Evolutionary conservation across 2,329 filamentous ascomycete species (phyloP).

Genomic region (Aspergillus carbonarius): DNA sequence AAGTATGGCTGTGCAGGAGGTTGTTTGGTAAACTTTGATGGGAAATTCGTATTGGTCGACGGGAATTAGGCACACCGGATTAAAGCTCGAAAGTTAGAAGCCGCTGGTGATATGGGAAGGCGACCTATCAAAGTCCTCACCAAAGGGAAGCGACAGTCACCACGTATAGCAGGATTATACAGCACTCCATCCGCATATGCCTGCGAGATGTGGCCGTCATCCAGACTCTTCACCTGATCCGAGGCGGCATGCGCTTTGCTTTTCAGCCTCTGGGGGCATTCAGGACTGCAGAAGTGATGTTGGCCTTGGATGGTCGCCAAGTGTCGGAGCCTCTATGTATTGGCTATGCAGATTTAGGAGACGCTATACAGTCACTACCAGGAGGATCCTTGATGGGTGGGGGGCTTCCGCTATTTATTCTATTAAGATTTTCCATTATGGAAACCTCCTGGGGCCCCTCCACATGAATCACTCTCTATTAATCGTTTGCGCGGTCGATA

Average conservation of each 20-base stretch:
- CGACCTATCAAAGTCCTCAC: neutral
- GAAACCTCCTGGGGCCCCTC: no score
- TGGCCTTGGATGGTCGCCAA: conserved; percentile 3
- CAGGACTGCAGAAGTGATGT: conserved; percentile 15
- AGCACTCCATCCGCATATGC: neutral
- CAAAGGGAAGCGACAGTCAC: no score
- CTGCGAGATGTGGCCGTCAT: neutral
- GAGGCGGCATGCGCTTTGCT: conserved; percentile 5
- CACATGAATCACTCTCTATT: no score
- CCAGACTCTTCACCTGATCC: neutral
- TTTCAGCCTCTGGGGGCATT: conserved; percentile 17
- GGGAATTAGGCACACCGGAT: neutral
- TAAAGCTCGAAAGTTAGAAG: neutral
- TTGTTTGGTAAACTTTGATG: neutral
- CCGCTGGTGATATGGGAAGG: neutral
- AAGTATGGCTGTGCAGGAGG: neutral
- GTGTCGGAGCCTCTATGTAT: conserved; percentile 11
- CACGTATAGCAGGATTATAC: no score
- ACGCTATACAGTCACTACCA: no score
- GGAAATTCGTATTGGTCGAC: neutral
- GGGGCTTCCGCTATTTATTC: no score
- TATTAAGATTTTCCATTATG: no score
- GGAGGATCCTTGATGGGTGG: no score
- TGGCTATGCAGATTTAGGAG: neutral
- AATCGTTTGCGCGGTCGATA: no score